Percentiles rank a stretch among this genome's conserved stretches.
Evolutionary conservation across 2,329 filamentous ascomycete genomes (phyloP).

Genomic region (Elsinoe ampelina): DNA sequence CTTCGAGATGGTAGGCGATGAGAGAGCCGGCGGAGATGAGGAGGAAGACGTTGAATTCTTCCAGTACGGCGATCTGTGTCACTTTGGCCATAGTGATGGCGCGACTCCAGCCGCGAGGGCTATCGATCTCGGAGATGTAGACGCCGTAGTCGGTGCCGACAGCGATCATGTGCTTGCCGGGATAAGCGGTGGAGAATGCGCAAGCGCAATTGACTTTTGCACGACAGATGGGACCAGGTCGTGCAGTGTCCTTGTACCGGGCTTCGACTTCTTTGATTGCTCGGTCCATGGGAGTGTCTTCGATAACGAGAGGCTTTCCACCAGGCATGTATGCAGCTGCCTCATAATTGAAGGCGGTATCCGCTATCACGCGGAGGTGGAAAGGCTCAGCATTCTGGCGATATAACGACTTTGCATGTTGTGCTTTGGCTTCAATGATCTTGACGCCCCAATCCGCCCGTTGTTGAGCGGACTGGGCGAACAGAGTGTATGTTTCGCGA

Average conservation of each 20-base stretch:
- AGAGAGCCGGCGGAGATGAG: constrained; percentile 85
- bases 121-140: constrained; percentile 76
- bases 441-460: constrained; percentile 85
- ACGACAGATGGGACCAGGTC: constrained; percentile 70
- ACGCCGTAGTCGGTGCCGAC: constrained; percentile 94
- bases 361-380: constrained; percentile 80
- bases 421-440: constrained; percentile 90
- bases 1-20: constrained; percentile 87
- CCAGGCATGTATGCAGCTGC: constrained; percentile 41
- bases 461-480: constrained; percentile 65
- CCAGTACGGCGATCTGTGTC: constrained; percentile 86
- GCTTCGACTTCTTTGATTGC: constrained; percentile 83
- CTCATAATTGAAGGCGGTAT: constrained; percentile 82
- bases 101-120: constrained; percentile 82
- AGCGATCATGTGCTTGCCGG: constrained; percentile 75
- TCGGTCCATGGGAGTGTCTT: constrained; percentile 82
- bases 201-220: constrained; percentile 88
- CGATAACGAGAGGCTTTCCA: constrained; percentile 63
- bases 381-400: constrained; percentile 95
- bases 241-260: constrained; percentile 54
- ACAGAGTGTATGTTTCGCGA: constrained; percentile 84
- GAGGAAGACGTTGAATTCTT: constrained; percentile 89
- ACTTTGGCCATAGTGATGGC: constrained; percentile 68
- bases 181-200: constrained; percentile 67
- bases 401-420: constrained; percentile 78